Evolutionary conservation across 352 stramenopile species (phyloP).

Genomic region (Globisporangium abappressorium): DNA sequence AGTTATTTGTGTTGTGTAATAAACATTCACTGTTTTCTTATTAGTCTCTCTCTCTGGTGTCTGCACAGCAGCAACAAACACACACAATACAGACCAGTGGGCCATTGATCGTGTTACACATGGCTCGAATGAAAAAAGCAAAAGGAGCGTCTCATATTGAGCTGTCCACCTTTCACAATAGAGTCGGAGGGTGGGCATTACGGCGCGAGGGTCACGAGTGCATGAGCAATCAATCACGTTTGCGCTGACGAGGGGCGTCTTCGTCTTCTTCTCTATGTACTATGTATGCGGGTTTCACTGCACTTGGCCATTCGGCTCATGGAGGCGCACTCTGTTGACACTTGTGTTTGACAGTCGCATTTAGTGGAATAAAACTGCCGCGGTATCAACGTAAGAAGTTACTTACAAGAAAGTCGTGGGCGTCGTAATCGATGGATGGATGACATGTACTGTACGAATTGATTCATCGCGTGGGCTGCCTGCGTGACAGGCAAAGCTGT

Average conservation of each 20-base stretch:
- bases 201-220: neutral
- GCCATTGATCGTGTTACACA: neutral
- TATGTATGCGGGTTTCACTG: neutral
- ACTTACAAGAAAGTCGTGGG: neutral
- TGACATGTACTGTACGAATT: no score
- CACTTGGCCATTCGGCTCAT: neutral
- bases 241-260: neutral
- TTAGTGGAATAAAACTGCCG: neutral
- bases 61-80: neutral
- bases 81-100: neutral
- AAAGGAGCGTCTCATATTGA: conserved; percentile 9
- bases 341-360: conserved; percentile 7
- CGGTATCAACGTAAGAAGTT: neutral
- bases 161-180: neutral
- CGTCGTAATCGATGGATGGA: no score
- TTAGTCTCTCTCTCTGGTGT: neutral
- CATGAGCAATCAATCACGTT: neutral
- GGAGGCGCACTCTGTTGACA: conserved; percentile 4
- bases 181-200: neutral
- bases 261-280: neutral
- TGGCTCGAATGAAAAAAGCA: conserved; percentile 7
- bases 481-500: no score
- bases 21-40: conserved; percentile 1
- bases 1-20: neutral
- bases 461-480: no score